Evolutionary conservation across 257 asterid species (phyloP), one percentile per base, ranked within the genome.

Genomic region (Nicotiana otophora): DNA sequence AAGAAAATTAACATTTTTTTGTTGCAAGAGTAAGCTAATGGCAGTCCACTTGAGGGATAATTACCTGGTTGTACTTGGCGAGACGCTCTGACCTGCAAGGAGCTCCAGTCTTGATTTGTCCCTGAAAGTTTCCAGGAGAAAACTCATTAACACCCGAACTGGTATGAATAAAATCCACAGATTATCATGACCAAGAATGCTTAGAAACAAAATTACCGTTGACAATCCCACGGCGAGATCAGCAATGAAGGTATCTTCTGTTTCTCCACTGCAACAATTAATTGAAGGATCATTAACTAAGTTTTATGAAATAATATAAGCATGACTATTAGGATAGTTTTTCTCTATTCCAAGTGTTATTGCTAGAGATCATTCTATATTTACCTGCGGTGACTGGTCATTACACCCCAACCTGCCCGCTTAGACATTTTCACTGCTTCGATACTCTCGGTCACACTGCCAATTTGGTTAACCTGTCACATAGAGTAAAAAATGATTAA

Each of bases 381-480:
- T 33, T 85, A 94, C 97, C 97, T 93, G 87, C 99, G 98, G 89
- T 96, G 99, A 82, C 99, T 96, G 88, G 99, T 90, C 99, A 96
- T 96, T 28, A 94, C 98, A 80, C 99, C 99, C 99, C 99, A 96
- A 64, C 99, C 99, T 31, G 98, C 99, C 30, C 58, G 89, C 91
- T 96, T 96, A 81, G 99, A 96, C 98, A 96, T 96, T 85, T 60
- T 92, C 33, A 96, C 98, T 33, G 99, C 99, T 87, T 96, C 98
- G 74, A 96, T 96, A 86, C 99, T 94, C 88, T 96, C 99, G 4
- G 99, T 96, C 83, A 96, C 99, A 5, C 97, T 92, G 76, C 99
- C 99, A 80, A 96, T 96, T 91, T 94, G 99, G 92, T 96, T 96
- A 86, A 96, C 98, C 98, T 94, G 88, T 4, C 28, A 81, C 23